Conservation (phyloP, 768 basidiomycete genomes). For the Russula earlei region DNA sequence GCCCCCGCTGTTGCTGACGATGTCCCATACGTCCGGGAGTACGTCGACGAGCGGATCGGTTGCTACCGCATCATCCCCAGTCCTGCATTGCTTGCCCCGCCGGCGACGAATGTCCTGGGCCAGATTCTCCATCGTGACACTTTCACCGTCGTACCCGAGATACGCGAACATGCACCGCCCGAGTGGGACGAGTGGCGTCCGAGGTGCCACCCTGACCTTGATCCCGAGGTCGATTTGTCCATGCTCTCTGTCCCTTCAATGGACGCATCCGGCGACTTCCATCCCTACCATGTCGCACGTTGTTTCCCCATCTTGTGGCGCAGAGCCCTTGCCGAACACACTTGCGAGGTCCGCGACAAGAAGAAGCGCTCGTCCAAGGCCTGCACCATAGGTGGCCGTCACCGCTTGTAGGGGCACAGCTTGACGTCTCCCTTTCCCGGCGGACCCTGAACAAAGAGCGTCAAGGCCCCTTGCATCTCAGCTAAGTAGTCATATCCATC, state of each 20-base stretch:
- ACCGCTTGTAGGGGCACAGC: not conserved
- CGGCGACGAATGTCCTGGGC: not conserved
- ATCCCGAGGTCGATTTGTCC: not conserved
- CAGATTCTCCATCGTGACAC: not conserved
- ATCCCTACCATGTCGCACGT: not conserved
- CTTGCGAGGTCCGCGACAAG: not conserved
- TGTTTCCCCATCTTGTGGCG: slow-evolving; percentile 6
- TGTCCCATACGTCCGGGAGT: not conserved
- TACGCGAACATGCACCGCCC: not conserved
- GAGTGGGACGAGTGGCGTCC: slow-evolving; percentile 8
- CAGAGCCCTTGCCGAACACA: not conserved
- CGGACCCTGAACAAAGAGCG: not conserved
- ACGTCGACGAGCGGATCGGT: not conserved
- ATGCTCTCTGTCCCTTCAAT: slow-evolving; percentile 5
- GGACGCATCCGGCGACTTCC: not conserved
- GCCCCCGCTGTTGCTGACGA: not conserved
- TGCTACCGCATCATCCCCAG: not conserved
- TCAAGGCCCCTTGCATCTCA: not conserved
- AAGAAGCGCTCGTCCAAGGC: not conserved
- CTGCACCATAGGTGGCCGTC: not conserved
- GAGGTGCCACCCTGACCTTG: slow-evolving; percentile 2
- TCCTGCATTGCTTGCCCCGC: slow-evolving; percentile 7
- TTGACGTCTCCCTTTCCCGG: not conserved
- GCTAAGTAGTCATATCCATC: slow-evolving; percentile 8
- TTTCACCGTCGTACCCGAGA: slow-evolving; percentile 1